Evolutionary conservation across 768 basidiomycete species (phyloP).

Genomic region (Boletus vermiculosoides): DNA sequence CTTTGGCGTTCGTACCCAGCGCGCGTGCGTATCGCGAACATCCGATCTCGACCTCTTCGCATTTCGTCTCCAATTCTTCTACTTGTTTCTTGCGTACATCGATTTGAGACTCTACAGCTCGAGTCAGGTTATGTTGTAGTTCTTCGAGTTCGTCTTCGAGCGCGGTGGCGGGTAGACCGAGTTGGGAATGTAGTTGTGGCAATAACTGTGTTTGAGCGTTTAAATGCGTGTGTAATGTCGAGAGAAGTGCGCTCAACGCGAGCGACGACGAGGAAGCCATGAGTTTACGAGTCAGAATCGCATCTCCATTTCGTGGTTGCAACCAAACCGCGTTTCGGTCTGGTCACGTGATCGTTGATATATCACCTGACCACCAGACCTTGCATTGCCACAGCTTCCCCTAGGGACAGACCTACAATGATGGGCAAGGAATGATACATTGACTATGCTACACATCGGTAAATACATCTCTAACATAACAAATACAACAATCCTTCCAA

Average conservation of each 20-base stretch:
- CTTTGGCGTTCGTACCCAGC: constrained; percentile 70
- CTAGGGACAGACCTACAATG: not conserved
- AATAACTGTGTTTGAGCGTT: constrained; percentile 80
- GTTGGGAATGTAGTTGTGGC: constrained; percentile 78
- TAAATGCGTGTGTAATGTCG: constrained; percentile 74
- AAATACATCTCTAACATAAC: not conserved
- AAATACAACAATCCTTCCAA: not conserved
- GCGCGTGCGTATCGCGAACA: constrained; percentile 68
- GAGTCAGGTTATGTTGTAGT: constrained; percentile 72
- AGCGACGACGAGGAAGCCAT: constrained; percentile 36
- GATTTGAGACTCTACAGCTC: constrained; percentile 75
- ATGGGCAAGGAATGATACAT: not conserved
- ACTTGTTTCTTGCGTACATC: constrained; percentile 71
- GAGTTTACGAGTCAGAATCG: constrained; percentile 10
- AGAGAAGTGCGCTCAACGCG: constrained; percentile 62
- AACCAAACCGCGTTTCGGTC: constrained; percentile 24
- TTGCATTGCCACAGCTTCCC: not conserved
- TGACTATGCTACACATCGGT: not conserved
- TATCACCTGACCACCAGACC: constrained; percentile 19
- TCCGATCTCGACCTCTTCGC: constrained; percentile 57
- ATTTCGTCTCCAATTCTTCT: constrained; percentile 66
- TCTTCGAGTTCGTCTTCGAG: constrained; percentile 76
- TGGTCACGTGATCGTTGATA: constrained; percentile 28
- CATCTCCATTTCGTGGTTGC: constrained; percentile 15
- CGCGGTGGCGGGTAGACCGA: constrained; percentile 76